Percentiles rank a stretch among this genome's conserved stretches.
Evolutionary conservation across 2,329 filamentous ascomycete species (phyloP).

Genomic region (Penicillium sp.): DNA sequence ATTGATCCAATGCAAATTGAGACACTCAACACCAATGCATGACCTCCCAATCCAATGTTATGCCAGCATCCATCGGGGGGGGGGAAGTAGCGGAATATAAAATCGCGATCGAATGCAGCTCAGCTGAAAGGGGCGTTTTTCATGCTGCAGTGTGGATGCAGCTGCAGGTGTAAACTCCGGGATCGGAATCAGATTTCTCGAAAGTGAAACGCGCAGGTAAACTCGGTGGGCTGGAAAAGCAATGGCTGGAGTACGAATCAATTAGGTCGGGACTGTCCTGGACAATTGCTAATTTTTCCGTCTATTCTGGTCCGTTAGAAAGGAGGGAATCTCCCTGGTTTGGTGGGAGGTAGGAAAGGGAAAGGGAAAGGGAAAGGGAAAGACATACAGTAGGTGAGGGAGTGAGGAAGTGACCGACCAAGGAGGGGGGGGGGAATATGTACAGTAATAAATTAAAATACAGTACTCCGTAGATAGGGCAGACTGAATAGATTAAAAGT

Average conservation of each 20-base stretch:
- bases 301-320: background rate
- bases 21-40: background rate
- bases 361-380: background rate
- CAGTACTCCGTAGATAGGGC: background rate
- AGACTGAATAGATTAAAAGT: background rate
- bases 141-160: constrained; percentile 13
- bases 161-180: background rate
- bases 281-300: background rate
- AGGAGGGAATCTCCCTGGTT: background rate
- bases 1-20: constrained; percentile 3
- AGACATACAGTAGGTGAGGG: constrained; percentile 1
- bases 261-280: background rate
- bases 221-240: constrained; percentile 2
- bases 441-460: background rate
- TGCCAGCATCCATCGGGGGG: constrained; percentile 26
- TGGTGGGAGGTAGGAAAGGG: no score
- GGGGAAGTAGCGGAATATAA: constrained; percentile 21
- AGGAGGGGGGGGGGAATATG: background rate
- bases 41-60: constrained; percentile 18
- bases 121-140: constrained; percentile 10
- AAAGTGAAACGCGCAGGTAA: background rate
- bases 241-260: constrained; percentile 17
- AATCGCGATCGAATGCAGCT: constrained; percentile 24
- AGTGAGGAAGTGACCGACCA: no score
- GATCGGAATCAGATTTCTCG: background rate